phyloP scores from a whole-genome alignment of 2,329 filamentous ascomycete genomes.

The Arthrobotrys iridis region DNA sequence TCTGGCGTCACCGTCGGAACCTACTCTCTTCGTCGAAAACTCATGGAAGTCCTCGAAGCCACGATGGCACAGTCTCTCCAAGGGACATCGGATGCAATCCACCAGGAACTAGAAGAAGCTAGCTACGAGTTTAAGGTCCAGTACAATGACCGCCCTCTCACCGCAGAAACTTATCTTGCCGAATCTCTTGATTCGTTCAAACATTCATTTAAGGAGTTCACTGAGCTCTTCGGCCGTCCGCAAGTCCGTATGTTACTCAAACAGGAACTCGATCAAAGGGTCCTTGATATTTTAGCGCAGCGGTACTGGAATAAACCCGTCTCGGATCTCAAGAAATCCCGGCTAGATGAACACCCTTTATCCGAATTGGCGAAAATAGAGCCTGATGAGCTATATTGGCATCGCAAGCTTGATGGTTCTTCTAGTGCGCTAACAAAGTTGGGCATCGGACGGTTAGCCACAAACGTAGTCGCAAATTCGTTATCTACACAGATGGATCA shows the following conservation, averaged over 20 bases:
- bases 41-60: conserved; percentile 96
- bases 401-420: conserved; percentile 90
- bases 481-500: conserved; percentile 84
- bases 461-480: conserved; percentile 87
- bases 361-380: conserved; percentile 84
- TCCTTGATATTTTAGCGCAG: conserved; percentile 89
- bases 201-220: conserved; percentile 94
- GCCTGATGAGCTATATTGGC: conserved; percentile 88
- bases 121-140: conserved; percentile 99
- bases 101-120: conserved; percentile 93
- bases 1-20: conserved; percentile 80
- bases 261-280: conserved; percentile 89
- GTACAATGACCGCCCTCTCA: conserved; percentile 95
- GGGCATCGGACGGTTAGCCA: conserved; percentile 90
- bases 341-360: conserved; percentile 72
- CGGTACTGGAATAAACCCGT: conserved; percentile 98
- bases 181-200: conserved; percentile 97
- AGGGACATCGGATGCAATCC: conserved; percentile 88
- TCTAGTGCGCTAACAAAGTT: conserved; percentile 90
- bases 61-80: conserved; percentile 95
- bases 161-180: conserved; percentile 94
- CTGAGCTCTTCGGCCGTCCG: conserved; percentile 85
- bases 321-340: conserved; percentile 73
- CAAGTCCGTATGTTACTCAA: conserved; percentile 92
- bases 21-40: conserved; percentile 85